phyloP scores from a whole-genome alignment of 257 asterid species.

The Plantago ovata region DNA sequence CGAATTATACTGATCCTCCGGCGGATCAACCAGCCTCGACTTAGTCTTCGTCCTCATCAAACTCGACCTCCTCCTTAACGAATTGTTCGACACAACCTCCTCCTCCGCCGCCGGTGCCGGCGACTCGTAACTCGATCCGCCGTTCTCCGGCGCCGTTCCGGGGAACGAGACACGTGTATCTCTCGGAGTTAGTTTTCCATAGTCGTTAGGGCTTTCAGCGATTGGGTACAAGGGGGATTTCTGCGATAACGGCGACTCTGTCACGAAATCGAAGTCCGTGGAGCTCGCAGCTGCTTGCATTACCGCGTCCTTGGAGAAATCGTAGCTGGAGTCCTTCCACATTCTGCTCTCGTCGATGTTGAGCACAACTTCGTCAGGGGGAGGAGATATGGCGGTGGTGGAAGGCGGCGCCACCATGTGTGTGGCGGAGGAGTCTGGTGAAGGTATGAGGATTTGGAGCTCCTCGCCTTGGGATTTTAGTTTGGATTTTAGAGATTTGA shows the following conservation, averaged over 20 bases:
- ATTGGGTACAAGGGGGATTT: background rate
- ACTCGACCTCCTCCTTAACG: conserved; percentile 53
- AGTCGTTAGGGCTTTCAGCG: too few species aligned
- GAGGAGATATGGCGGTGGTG: background rate
- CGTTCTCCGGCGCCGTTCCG: too few species aligned
- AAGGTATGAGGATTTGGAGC: too few species aligned
- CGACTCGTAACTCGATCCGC: too few species aligned
- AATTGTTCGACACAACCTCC: conserved; percentile 40
- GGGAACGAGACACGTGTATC: too few species aligned
- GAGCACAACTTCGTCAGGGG: conserved; percentile 19
- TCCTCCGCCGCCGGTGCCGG: conserved; percentile 35
- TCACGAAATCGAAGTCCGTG: conserved; percentile 38
- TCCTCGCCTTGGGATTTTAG: background rate
- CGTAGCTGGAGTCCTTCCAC: conserved; percentile 43
- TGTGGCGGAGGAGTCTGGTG: background rate
- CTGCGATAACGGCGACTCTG: conserved; percentile 27
- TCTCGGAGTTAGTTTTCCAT: too few species aligned
- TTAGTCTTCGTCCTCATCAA: conserved; percentile 40
- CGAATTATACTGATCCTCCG: conserved; percentile 29
- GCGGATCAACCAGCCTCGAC: conserved; percentile 68
- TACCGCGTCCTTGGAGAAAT: conserved; percentile 38
- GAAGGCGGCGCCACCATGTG: conserved; percentile 4
- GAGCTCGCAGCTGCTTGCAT: conserved; percentile 22
- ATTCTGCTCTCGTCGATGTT: conserved; percentile 12
- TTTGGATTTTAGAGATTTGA: conserved; percentile 17